Evolutionary conservation across 2,329 filamentous ascomycete genomes (phyloP).

Genomic region (Ophiostoma piceae): DNA sequence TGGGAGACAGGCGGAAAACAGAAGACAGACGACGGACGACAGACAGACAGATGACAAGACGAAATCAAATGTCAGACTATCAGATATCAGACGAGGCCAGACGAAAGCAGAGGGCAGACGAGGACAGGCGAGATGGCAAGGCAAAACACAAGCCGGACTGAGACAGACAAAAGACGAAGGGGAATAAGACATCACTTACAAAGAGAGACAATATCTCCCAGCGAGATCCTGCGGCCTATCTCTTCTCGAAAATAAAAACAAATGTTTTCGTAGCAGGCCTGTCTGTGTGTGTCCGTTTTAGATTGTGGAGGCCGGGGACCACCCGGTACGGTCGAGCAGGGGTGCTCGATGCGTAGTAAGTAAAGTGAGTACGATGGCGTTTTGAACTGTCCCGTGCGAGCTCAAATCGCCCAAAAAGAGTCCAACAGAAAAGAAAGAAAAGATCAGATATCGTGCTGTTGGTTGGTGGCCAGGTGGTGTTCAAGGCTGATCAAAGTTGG

Average conservation of each 20-base stretch:
- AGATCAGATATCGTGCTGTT: background rate
- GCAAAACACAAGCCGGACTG: background rate
- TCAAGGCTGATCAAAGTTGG: background rate
- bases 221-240: background rate
- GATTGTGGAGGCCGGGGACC: background rate
- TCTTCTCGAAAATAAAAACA: too few relatives aligned
- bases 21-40: background rate
- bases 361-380: background rate
- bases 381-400: background rate
- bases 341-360: background rate
- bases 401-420: background rate
- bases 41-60: background rate
- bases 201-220: background rate
- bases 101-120: background rate
- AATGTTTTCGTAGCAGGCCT: background rate
- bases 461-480: background rate
- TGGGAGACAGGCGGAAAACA: background rate
- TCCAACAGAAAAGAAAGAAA: background rate
- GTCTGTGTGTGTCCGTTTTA: conserved; percentile 1
- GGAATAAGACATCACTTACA: background rate
- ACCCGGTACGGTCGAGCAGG: conserved; percentile 14
- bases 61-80: background rate
- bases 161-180: background rate
- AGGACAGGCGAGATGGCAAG: background rate
- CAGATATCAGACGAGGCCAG: too few relatives aligned